Conservation (phyloP, 1,284 basidiomycete genomes). For the Boletus subluridellus region DNA sequence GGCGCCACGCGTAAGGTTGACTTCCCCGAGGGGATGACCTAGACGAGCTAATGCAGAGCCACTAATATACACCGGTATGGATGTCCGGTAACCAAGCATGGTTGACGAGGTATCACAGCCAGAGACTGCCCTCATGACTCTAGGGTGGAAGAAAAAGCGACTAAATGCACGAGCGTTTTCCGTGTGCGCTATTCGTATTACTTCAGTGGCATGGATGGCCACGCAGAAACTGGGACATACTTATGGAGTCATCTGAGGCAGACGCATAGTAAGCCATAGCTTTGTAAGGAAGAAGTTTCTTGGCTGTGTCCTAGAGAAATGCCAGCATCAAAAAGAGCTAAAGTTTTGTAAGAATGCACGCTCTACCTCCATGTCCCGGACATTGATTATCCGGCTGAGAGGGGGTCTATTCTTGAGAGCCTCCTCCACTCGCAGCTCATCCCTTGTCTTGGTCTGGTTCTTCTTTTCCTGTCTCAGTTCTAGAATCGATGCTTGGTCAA, state of each 20-base stretch:
- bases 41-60: constrained; percentile 88
- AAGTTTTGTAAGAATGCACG: background rate
- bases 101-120: constrained; percentile 71
- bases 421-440: constrained; percentile 65
- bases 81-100: constrained; percentile 71
- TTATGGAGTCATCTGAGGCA: constrained; percentile 76
- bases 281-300: constrained; percentile 65
- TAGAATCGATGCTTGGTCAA: constrained; percentile 54
- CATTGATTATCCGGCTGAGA: constrained; percentile 63
- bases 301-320: constrained; percentile 50
- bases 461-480: constrained; percentile 40
- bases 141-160: constrained; percentile 78
- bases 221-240: constrained; percentile 43
- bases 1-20: constrained; percentile 77
- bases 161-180: constrained; percentile 75
- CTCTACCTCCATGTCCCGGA: constrained; percentile 74
- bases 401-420: constrained; percentile 62
- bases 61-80: constrained; percentile 80
- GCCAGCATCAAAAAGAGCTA: background rate
- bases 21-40: constrained; percentile 83
- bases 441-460: constrained; percentile 55
- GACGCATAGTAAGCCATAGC: constrained; percentile 81
- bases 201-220: constrained; percentile 1
- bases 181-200: constrained; percentile 42
- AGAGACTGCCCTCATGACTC: constrained; percentile 71